Evolutionary conservation across 805 yeast genomes (phyloP).

Genomic region (Yarrowia yakushimensis): DNA sequence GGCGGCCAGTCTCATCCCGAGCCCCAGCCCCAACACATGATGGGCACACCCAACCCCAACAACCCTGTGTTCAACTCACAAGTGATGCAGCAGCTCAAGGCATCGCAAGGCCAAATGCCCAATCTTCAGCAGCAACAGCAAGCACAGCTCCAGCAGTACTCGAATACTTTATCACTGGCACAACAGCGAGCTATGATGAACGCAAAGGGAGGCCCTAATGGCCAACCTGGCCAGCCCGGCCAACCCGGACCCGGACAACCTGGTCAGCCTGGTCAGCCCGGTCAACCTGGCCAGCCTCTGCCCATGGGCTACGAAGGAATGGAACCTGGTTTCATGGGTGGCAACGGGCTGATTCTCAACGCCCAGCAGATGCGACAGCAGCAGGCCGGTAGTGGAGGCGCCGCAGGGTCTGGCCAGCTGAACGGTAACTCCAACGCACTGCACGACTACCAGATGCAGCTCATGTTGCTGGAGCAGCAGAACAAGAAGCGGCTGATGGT

Average conservation of each 20-base stretch:
- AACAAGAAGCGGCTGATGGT: conserved; percentile 58
- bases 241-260: conserved; percentile 8
- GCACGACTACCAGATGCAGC: conserved; percentile 78
- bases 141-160: conserved; percentile 32
- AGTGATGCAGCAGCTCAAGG: conserved; percentile 35
- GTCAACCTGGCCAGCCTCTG: background rate
- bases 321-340: conserved; percentile 30
- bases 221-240: conserved; percentile 21
- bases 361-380: conserved; percentile 29
- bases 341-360: conserved; percentile 25
- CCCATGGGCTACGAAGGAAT: conserved; percentile 18
- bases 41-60: conserved; percentile 32
- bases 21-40: conserved; percentile 35
- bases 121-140: conserved; percentile 27
- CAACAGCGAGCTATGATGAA: conserved; percentile 34
- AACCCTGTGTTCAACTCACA: conserved; percentile 32
- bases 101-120: conserved; percentile 31
- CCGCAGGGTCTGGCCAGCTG: conserved; percentile 34
- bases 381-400: conserved; percentile 41
- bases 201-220: conserved; percentile 28
- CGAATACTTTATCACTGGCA: conserved; percentile 30
- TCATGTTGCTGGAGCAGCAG: conserved; percentile 70
- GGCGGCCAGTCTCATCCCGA: conserved; percentile 3
- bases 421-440: conserved; percentile 52
- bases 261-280: conserved; percentile 11